Conservation (phyloP, 208 protist species). For the Acanthamoeba royreba region DNA sequence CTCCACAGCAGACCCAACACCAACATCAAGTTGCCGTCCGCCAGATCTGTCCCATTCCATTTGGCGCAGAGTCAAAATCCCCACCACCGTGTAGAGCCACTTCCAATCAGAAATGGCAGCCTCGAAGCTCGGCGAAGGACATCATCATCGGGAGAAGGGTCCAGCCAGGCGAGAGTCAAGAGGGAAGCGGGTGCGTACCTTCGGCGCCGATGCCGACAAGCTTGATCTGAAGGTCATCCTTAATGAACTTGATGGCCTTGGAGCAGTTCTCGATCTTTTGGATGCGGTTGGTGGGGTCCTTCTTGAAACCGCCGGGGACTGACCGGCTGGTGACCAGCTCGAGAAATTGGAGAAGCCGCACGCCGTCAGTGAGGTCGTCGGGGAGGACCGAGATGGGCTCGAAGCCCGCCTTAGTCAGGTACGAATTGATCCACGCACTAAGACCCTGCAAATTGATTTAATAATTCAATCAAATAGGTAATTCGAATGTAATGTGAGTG, state of each 20-base stretch:
- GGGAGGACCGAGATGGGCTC: neutral
- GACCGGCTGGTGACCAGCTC: constrained; percentile 2
- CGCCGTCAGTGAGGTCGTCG: neutral
- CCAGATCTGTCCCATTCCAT: neutral
- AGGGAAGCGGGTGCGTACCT: neutral
- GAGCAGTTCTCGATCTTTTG: constrained; percentile 24
- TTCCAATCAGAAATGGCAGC: no score
- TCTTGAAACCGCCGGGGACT: neutral
- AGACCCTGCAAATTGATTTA: neutral
- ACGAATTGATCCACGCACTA: neutral
- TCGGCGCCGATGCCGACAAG: constrained; percentile 11
- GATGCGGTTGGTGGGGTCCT: neutral
- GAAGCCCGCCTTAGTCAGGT: neutral
- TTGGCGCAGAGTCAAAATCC: neutral
- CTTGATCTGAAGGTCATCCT: neutral
- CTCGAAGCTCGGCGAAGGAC: no score
- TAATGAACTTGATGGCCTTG: constrained; percentile 27
- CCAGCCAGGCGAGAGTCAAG: neutral
- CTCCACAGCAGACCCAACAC: constrained; percentile 24
- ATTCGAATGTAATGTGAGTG: neutral
- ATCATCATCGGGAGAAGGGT: neutral
- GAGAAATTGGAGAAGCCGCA: neutral
- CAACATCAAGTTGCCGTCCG: constrained; percentile 10
- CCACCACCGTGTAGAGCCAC: neutral
- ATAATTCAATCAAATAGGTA: neutral